phyloP scores from a whole-genome alignment of 768 basidiomycete genomes.

The Naganishia randhawae region DNA sequence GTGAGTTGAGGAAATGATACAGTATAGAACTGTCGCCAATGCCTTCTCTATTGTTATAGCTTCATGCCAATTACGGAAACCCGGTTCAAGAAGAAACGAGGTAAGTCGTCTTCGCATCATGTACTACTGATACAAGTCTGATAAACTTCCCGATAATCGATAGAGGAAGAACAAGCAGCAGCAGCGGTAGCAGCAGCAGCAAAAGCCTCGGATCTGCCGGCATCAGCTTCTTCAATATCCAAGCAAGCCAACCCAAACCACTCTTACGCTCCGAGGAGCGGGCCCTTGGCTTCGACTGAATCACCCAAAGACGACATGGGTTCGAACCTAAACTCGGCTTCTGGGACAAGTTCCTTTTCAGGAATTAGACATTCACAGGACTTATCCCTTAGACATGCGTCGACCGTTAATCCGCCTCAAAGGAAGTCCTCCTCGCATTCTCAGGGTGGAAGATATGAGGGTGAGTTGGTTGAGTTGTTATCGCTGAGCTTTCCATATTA shows the following conservation, averaged over 20 bases:
- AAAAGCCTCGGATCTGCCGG: background rate
- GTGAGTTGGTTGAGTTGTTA: background rate
- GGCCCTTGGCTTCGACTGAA: background rate
- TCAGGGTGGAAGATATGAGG: background rate
- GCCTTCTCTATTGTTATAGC: conserved; percentile 25
- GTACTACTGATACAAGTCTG: background rate
- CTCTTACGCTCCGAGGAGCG: background rate
- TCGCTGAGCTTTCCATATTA: background rate
- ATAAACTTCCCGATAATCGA: background rate
- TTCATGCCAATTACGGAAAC: conserved; percentile 98
- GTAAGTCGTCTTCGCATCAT: conserved; percentile 57
- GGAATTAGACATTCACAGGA: conserved; percentile 3
- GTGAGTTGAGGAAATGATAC: conserved; percentile 24
- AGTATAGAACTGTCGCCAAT: background rate
- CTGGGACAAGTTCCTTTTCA: conserved; percentile 5
- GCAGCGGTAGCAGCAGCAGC: conserved; percentile 33
- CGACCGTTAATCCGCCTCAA: background rate
- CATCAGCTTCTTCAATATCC: background rate
- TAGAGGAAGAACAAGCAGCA: conserved; percentile 34
- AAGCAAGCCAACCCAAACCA: background rate
- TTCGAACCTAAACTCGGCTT: background rate
- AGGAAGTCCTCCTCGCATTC: conserved; percentile 7
- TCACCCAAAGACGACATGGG: conserved; percentile 13
- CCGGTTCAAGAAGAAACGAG: conserved; percentile 90
- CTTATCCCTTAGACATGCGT: background rate